Evolutionary conservation across 1,284 basidiomycete species (phyloP).

Genomic region (Tremellales sp.): DNA sequence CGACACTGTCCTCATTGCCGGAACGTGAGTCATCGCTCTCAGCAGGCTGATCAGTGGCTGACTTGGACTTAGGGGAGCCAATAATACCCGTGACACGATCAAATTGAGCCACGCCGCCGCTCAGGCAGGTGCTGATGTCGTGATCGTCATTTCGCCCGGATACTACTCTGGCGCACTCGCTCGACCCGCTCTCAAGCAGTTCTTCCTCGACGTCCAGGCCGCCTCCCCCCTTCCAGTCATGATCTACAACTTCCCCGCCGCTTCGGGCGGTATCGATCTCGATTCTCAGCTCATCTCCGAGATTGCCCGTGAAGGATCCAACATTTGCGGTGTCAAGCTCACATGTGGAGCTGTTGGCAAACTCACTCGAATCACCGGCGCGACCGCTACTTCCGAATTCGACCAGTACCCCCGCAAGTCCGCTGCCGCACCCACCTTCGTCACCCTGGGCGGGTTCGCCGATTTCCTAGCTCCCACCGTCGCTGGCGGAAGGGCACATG

Average conservation of each 20-base stretch:
- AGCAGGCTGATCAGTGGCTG: not conserved
- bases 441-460: conserved; percentile 71
- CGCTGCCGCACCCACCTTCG: conserved; percentile 53
- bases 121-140: conserved; percentile 73
- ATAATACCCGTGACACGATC: conserved; percentile 75
- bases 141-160: conserved; percentile 75
- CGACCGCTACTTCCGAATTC: conserved; percentile 61
- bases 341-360: conserved; percentile 90
- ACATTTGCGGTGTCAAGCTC: conserved; percentile 73
- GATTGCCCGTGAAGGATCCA: conserved; percentile 58
- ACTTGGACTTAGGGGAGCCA: conserved; percentile 55
- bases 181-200: conserved; percentile 67
- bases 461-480: conserved; percentile 73
- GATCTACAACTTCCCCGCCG: conserved; percentile 85
- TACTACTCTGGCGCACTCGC: conserved; percentile 75
- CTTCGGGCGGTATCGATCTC: conserved; percentile 75
- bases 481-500: conserved; percentile 57
- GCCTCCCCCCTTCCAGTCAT: conserved; percentile 80
- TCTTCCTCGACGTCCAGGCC: conserved; percentile 69
- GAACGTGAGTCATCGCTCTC: conserved; percentile 53
- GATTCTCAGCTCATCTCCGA: conserved; percentile 79
- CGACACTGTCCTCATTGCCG: conserved; percentile 68
- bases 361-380: conserved; percentile 71
- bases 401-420: conserved; percentile 62
- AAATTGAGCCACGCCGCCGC: conserved; percentile 69